Percentiles rank a stretch among this genome's conserved stretches.
These are phyloP conservation scores for Grosmannia clavigera DNA, from an alignment of 2,329 filamentous ascomycete species.

Conservation along the genomic window DNA sequence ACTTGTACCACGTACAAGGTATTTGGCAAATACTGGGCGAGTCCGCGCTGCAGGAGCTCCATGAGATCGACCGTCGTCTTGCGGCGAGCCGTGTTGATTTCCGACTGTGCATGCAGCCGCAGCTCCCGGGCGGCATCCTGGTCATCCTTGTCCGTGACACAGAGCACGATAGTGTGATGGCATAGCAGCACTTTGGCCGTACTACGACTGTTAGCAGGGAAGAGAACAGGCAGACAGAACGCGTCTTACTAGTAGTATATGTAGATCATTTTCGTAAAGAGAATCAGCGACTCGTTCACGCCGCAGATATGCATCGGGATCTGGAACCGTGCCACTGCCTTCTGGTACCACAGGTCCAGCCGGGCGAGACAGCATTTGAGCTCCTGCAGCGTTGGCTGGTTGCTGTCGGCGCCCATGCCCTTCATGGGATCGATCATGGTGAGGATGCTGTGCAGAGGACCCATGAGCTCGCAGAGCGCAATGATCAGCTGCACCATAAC, in stretches of 20 bases:
- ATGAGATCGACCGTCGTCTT: background rate
- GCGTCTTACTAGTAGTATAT: slow-evolving; percentile 1
- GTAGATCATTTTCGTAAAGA: slow-evolving; percentile 1
- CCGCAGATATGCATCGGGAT: background rate
- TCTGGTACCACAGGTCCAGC: background rate
- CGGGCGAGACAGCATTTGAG: background rate
- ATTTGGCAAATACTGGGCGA: background rate
- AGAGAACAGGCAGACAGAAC: background rate
- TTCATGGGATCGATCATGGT: background rate
- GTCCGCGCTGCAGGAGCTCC: background rate
- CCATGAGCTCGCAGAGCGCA: slow-evolving; percentile 4
- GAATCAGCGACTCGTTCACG: background rate
- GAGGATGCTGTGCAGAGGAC: background rate
- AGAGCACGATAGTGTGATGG: background rate
- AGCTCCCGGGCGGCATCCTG: background rate
- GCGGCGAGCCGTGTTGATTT: background rate
- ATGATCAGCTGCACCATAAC: slow-evolving; percentile 2
- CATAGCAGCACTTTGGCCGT: background rate
- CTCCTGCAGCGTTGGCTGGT: background rate
- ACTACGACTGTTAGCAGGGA: background rate
- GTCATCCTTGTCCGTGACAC: background rate
- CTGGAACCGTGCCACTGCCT: background rate
- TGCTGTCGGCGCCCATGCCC: background rate
- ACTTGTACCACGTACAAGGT: background rate
- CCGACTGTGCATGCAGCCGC: background rate